Conservation (phyloP, 1,284 basidiomycete species). For the Rhodotorula sp. region DNA sequence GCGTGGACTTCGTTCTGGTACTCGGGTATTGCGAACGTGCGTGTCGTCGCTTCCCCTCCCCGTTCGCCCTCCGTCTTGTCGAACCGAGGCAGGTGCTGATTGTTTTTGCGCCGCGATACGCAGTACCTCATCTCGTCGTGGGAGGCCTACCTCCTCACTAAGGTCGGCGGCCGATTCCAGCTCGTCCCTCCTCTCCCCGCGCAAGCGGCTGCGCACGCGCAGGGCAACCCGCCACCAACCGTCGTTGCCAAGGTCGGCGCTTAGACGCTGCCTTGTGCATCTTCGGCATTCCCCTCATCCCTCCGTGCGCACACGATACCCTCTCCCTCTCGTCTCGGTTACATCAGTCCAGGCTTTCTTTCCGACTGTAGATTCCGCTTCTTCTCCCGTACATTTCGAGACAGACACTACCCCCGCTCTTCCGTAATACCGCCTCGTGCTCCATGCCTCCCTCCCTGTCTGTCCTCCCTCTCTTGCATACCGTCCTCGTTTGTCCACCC, state of each 20-base stretch:
- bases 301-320: background rate
- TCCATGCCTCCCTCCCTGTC: background rate
- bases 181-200: slow-evolving; percentile 11
- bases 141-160: slow-evolving; percentile 39
- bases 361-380: background rate
- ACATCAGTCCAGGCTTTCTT: background rate
- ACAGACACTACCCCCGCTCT: background rate
- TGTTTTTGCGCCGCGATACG: fast-evolving
- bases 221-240: background rate
- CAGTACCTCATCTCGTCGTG: slow-evolving; percentile 36
- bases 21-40: slow-evolving; percentile 30
- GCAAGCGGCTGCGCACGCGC: background rate
- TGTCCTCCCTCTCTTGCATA: too few relatives aligned
- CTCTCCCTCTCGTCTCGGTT: background rate
- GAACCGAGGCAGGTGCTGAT: background rate
- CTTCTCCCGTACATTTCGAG: background rate
- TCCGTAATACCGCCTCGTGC: background rate
- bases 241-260: slow-evolving; percentile 10
- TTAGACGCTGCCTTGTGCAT: background rate
- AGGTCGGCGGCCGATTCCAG: slow-evolving; percentile 26
- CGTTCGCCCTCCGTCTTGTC: too few relatives aligned
- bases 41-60: background rate
- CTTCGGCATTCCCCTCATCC: too few relatives aligned
- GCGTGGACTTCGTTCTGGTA: slow-evolving; percentile 35
- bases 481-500: background rate